Base-by-base conservation (phyloP, 2,329 filamentous ascomycete genomes). In the Penicillium sp. region DNA sequence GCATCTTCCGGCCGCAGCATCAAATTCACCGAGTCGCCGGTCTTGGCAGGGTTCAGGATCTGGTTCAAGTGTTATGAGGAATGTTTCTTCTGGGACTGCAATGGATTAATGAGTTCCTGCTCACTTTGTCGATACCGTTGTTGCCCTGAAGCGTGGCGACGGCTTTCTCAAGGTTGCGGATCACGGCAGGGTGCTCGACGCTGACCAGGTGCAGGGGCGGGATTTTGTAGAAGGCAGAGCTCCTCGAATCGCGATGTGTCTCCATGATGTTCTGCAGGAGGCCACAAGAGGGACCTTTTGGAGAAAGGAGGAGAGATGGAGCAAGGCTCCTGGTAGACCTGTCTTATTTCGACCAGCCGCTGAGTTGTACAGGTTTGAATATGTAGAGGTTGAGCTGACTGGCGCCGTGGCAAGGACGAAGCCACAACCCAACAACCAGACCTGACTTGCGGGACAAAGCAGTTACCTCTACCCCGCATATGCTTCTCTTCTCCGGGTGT, bases 1-100 rank as follows among this genome's bases (percentile, higher is more conserved):
- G 89, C 88, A 73, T 96, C 92, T 63, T 92, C 85, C 24, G 90
- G 90, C 22, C 91, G 87, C 55, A 98, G 81, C 67, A 89, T 90
- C n/a, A 96, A 78, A 2, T 89, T 89, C 24, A 85, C 78, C 53
- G 81, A 78, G 41, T 79, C 79, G 56, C 83, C 80, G 39, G 78
- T 69, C 58, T 80, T 77, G 11, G 73, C 67, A 5, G 76, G 72
- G 41, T 79, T 74, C 36, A 85, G 68, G 24, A 82, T 76, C 82
- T 84, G 10, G 37, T 22, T 18, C 4, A 11, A 31, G 31, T 31
- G 50, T 59, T 27, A 67, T 6, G 64, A 27, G 51, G 52, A 43
- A 33, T 52, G 24, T 40, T 16, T 24, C 16, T 46, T 31, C 37
- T 18, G n/a, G 6, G 19, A 13, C 22, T 19, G 2, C 14, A 35